Evolutionary conservation across 257 asterid genomes (phyloP), one percentile per base, ranked within the genome.

Genomic region (Plectranthus barbatus): DNA sequence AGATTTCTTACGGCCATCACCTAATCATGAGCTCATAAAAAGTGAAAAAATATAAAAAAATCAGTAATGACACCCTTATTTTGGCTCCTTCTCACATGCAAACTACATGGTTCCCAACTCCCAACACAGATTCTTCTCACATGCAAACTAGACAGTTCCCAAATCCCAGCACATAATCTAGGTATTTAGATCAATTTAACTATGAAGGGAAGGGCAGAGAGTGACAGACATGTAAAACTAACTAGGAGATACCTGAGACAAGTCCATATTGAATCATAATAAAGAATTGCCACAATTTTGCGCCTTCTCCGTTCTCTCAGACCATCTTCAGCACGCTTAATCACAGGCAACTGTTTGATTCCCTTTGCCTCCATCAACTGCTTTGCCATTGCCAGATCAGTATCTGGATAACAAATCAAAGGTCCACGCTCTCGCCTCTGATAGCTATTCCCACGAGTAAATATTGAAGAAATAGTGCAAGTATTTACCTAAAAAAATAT

Each of bases 301-400:
- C 81, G 90, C 66, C 76, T 92, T 77, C 76, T 93, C 72, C 81
- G 56, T 72, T 90, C 90, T 73, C 79, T 82, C 64, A 61, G 87
- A 62, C 49, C 58, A 72, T 79, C 88, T 67, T 76, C 81, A 20
- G 80, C 77, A 10, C 90, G 96, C 67, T 80, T 87, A 39, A 93
- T 74, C 64, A 93, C 97, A 31, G 99, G 97, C 77, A 93, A 80
- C 62, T 85, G 99, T 51, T 84, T 90, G 66, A 93, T 83, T 42
- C 88, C 97, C 82, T 90, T 93, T 21, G 97, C 97, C 77, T 90
- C 99, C 96, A 90, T 87, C 54, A 93, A 85, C 73, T 93, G 99
- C 77, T 87, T 93, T 0, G 97, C 99, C 81, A 77, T 90, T 54
- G 79, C 79, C 60, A 93, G 73, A 76, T 93, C 97, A 12, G 88